Evolutionary conservation across 371 early-diverging fungal species (phyloP).

Genomic region (Mucor lusitanicus): DNA sequence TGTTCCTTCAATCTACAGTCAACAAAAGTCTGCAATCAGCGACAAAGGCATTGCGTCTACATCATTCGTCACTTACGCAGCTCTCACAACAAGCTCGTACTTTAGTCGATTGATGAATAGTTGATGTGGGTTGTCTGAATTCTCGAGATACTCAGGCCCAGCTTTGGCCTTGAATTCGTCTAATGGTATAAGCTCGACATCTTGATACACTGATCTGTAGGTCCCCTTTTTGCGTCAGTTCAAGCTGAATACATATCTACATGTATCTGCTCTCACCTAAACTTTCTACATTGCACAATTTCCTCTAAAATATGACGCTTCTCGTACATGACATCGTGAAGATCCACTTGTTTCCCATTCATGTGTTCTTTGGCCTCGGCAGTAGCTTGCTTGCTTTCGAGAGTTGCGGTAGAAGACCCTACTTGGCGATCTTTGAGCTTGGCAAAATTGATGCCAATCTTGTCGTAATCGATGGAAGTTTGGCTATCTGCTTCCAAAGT

Average conservation of each 20-base stretch:
- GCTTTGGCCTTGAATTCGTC: slow-evolving; percentile 41
- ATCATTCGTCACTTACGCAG: slow-evolving; percentile 25
- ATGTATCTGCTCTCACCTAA: slow-evolving; percentile 30
- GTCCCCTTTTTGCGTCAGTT: background rate
- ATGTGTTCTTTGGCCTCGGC: slow-evolving; percentile 42
- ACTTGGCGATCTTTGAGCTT: slow-evolving; percentile 36
- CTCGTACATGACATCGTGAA: slow-evolving; percentile 53
- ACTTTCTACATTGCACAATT: slow-evolving; percentile 44
- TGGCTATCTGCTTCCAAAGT: slow-evolving; percentile 18
- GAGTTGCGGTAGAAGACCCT: slow-evolving; percentile 18
- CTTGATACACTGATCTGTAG: slow-evolving; percentile 50
- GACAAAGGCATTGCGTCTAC: background rate
- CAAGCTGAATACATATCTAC: too few species aligned
- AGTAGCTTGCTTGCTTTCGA: slow-evolving; percentile 44
- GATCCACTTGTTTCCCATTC: slow-evolving; percentile 41
- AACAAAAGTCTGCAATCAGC: background rate
- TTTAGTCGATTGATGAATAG: slow-evolving; percentile 49
- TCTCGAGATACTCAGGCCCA: slow-evolving; percentile 29
- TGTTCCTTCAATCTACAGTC: slow-evolving; percentile 39
- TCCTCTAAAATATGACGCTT: slow-evolving; percentile 50
- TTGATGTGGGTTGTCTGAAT: slow-evolving; percentile 38
- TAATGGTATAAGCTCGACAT: slow-evolving; percentile 44
- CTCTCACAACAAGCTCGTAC: slow-evolving; percentile 42
- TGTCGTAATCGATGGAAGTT: slow-evolving; percentile 13
- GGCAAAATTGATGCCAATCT: slow-evolving; percentile 17